Evolutionary conservation across 148 eudicot species (phyloP), one percentile per base, ranked within the genome.

Genomic region (Camellia granthamiana): DNA sequence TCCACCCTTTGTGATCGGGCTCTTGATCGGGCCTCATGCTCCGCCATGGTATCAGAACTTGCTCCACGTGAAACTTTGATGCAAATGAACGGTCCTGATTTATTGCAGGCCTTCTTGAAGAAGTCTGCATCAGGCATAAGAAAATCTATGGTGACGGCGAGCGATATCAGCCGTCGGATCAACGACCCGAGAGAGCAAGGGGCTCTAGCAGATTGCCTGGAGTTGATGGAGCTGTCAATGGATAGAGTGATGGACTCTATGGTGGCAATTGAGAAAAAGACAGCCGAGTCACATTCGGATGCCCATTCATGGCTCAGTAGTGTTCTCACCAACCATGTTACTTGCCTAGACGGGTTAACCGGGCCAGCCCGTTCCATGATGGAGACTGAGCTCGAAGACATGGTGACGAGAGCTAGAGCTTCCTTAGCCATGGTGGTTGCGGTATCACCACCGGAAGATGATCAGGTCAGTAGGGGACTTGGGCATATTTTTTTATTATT

Each of bases 301-400:
- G 88, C 84, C 61, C 89, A 84, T 66, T 59, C 86, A 5, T 90
- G 92, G 92, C 89, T 88, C 0, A 86, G 90, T 70, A 79, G 81
- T 59, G 90, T 84, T 3, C 86, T 90, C 6, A 88, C 90, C 43
- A 88, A 90, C 78, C 84, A 90, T 16, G 73, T 83, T 42, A 88
- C 92, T 2, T 90, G 92, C 56, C 52, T 79, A 15, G 92, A 89
- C 9, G 92, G 88, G 66, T 78, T 86, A 13, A 49, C 51, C 0
- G 80, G 82, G 9, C 18, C 69, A 0, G 80, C 76, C 6, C 71
- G 79, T 49, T 7, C 78, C 14, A 5, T 82, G 21, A 64, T 85
- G 58, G 86, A 83, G 52, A 18, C 75, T 18, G 52, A 44, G 42
- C 74, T 88, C 42, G 46, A 84, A 56, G 80, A 83, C 64, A 30